These are phyloP conservation scores for Phytophthora syringae DNA, from an alignment of 352 stramenopile genomes.

Conservation along the genomic window DNA sequence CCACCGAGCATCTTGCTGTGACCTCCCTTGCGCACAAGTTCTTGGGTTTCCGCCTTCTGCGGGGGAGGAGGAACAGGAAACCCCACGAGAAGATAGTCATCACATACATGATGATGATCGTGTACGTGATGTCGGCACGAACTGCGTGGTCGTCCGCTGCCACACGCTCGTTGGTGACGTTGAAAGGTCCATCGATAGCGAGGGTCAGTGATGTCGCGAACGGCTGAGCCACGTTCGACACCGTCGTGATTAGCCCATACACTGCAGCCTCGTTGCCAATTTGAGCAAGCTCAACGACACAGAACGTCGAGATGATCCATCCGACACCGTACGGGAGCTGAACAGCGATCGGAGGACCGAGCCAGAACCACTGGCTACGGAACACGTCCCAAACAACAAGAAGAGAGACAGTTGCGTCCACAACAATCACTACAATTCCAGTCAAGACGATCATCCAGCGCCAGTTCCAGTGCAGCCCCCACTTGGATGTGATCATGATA, in stretches of 20 bases:
- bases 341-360: slow-evolving; percentile 13
- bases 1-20: slow-evolving; percentile 36
- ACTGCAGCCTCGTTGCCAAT: slow-evolving; percentile 39
- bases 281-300: slow-evolving; percentile 25
- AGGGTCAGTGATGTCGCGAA: slow-evolving; percentile 45
- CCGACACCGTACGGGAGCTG: slow-evolving; percentile 21
- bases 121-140: slow-evolving; percentile 42
- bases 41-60: slow-evolving; percentile 44
- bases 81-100: slow-evolving; percentile 40
- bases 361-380: slow-evolving; percentile 22
- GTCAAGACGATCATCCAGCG: slow-evolving; percentile 17
- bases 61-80: slow-evolving; percentile 42
- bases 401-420: slow-evolving; percentile 5
- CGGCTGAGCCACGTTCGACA: slow-evolving; percentile 5
- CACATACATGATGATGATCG: slow-evolving; percentile 42
- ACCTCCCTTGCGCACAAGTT: slow-evolving; percentile 36
- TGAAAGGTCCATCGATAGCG: slow-evolving; percentile 40
- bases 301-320: slow-evolving; percentile 41
- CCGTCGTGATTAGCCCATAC: slow-evolving; percentile 33
- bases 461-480: slow-evolving; percentile 25
- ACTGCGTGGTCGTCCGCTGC: slow-evolving; percentile 36
- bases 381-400: slow-evolving; percentile 15
- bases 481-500: slow-evolving; percentile 27
- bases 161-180: slow-evolving; percentile 43
- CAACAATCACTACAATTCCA: slow-evolving; percentile 4